Evolutionary conservation across 2,329 filamentous ascomycete species (phyloP).

Genomic region (Talaromyces sp.): DNA sequence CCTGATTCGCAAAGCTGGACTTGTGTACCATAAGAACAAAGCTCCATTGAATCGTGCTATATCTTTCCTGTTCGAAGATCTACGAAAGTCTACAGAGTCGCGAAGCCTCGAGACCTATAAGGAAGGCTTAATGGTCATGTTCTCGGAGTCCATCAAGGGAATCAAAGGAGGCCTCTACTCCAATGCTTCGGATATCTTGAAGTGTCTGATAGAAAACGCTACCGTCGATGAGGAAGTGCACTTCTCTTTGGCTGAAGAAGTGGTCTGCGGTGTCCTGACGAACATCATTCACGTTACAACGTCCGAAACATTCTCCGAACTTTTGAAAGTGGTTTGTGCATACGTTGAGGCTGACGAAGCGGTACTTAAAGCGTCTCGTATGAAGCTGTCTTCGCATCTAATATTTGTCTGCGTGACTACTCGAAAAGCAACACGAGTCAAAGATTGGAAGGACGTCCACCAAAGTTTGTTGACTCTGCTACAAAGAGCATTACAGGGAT

Average conservation of each 20-base stretch:
- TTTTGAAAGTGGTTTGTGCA: conserved; percentile 61
- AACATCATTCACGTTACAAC: conserved; percentile 80
- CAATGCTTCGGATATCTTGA: conserved; percentile 52
- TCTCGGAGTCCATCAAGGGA: conserved; percentile 73
- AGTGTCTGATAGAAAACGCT: conserved; percentile 46
- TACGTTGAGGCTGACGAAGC: conserved; percentile 36
- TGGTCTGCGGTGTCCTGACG: conserved; percentile 72
- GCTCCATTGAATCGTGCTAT: conserved; percentile 69
- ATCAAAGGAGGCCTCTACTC: conserved; percentile 58
- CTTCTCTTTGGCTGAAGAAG: conserved; percentile 48
- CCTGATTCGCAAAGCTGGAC: conserved; percentile 80
- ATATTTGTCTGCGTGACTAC: conserved; percentile 67
- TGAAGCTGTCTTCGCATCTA: conserved; percentile 39
- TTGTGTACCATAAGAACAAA: conserved; percentile 68
- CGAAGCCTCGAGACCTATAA: conserved; percentile 60
- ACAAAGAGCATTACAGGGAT: conserved; percentile 30
- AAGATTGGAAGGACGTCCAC: conserved; percentile 66
- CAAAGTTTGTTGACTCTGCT: conserved; percentile 55
- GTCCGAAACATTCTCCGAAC: conserved; percentile 65
- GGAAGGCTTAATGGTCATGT: conserved; percentile 86
- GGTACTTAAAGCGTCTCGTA: conserved; percentile 38
- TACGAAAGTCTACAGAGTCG: conserved; percentile 42
- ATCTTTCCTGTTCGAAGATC: conserved; percentile 66
- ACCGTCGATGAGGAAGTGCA: conserved; percentile 29
- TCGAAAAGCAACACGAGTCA: conserved; percentile 73